A percentile compares a stretch with the other conserved stretches of the same genome.
These are phyloP conservation scores for Peltaster fructicola DNA, from an alignment of 2,329 filamentous ascomycete species.

Conservation along the genomic window DNA sequence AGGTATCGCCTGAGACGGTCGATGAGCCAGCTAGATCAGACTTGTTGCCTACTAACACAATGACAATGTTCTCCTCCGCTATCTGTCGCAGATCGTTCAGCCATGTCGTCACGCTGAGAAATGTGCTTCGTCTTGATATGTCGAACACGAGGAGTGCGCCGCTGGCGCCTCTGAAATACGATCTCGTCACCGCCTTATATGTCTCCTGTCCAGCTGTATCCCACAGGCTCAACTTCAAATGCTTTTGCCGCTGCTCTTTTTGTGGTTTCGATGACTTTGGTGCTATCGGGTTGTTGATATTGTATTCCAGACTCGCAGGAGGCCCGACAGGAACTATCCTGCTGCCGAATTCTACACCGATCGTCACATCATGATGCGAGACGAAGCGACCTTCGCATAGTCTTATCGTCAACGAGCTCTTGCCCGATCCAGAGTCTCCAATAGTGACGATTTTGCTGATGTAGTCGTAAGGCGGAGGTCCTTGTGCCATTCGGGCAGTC, in stretches of 20 bases:
- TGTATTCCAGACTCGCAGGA: slow-evolving; percentile 46
- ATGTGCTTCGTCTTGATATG: slow-evolving; percentile 70
- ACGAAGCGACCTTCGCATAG: slow-evolving; percentile 95
- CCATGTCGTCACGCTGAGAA: slow-evolving; percentile 80
- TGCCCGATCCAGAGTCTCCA: slow-evolving; percentile 89
- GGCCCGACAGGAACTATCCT: slow-evolving; percentile 82
- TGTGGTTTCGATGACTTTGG: slow-evolving; percentile 19
- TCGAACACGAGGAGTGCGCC: slow-evolving; percentile 83
- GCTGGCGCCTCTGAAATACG: slow-evolving; percentile 73
- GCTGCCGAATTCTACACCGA: slow-evolving; percentile 89
- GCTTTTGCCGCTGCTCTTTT: slow-evolving; percentile 36
- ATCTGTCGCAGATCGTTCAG: slow-evolving; percentile 85
- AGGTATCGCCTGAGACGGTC: slow-evolving; percentile 17
- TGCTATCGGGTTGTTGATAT: slow-evolving; percentile 32
- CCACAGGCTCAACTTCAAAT: slow-evolving; percentile 92
- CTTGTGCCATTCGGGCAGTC: slow-evolving; percentile 5
- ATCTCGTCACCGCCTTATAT: slow-evolving; percentile 88
- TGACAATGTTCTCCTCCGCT: slow-evolving; percentile 86
- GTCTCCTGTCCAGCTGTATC: slow-evolving; percentile 95
- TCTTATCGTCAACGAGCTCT: slow-evolving; percentile 66
- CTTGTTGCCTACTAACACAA: slow-evolving; percentile 92
- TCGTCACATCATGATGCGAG: slow-evolving; percentile 88
- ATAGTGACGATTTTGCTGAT: slow-evolving; percentile 98
- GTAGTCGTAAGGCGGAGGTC: slow-evolving; percentile 70
- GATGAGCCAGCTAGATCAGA: slow-evolving; percentile 50